Evolutionary conservation across 805 yeast genomes (phyloP).

Genomic region (Nakazawaea siamensis): DNA sequence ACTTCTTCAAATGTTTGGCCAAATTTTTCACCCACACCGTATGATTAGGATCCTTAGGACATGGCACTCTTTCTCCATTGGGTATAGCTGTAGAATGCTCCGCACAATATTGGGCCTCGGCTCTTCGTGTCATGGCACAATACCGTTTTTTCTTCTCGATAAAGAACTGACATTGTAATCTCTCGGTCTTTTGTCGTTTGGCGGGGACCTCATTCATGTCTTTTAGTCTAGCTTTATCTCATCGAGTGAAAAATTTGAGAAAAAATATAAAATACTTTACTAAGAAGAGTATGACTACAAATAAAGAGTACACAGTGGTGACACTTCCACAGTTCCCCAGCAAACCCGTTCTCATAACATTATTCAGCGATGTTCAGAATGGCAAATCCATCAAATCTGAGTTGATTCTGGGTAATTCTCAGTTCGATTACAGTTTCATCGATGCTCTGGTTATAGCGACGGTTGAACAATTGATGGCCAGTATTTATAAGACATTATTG

Average conservation of each 20-base stretch:
- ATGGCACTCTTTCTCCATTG: constrained; percentile 42
- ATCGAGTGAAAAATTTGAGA: too few species aligned
- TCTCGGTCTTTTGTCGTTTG: neutral
- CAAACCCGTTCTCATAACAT: constrained; percentile 27
- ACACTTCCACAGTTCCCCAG: constrained; percentile 41
- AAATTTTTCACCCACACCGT: constrained; percentile 58
- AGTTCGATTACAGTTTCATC: constrained; percentile 57
- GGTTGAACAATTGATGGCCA: constrained; percentile 51
- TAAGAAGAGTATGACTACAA: too few species aligned
- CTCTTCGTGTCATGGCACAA: constrained; percentile 55
- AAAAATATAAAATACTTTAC: too few species aligned
- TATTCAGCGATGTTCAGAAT: constrained; percentile 38
- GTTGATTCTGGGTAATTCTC: constrained; percentile 34
- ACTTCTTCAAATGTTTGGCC: constrained; percentile 48
- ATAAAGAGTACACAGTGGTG: too few species aligned
- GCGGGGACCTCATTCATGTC: neutral
- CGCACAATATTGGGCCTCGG: constrained; percentile 45
- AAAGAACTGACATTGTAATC: constrained; percentile 35
- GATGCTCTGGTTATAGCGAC: constrained; percentile 52
- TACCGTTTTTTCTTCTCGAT: constrained; percentile 41
- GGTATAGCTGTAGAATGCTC: constrained; percentile 53
- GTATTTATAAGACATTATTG: constrained; percentile 50
- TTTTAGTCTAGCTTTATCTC: too few species aligned
- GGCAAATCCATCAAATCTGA: constrained; percentile 34
- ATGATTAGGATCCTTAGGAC: constrained; percentile 75